A percentile compares a stretch with the other conserved stretches of the same genome.
Evolutionary conservation across 441 rosid species (phyloP).

Genomic region (Mallotus japonicus): DNA sequence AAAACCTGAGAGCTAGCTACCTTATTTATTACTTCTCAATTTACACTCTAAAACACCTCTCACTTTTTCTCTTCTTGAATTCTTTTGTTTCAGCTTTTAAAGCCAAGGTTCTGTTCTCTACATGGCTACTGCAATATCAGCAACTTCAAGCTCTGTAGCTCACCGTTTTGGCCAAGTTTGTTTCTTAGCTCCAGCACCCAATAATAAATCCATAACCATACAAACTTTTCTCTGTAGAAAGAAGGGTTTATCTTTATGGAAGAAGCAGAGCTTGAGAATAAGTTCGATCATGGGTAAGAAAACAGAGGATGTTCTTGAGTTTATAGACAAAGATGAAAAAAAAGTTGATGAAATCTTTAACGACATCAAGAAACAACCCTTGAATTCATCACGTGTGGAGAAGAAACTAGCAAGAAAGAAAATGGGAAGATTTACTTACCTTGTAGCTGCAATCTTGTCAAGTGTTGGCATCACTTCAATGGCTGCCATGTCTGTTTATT

Average conservation of each 20-base stretch:
- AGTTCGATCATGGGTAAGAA: constrained; percentile 25
- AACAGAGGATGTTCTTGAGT: constrained; percentile 7
- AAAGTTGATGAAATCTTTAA: neutral
- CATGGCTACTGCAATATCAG: constrained; percentile 31
- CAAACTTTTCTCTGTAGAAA: neutral
- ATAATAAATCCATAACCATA: neutral
- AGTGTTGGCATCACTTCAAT: constrained; percentile 46
- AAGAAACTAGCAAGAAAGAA: constrained; percentile 36
- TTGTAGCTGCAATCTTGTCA: constrained; percentile 54
- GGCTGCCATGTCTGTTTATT: constrained; percentile 47
- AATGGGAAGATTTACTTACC: constrained; percentile 43
- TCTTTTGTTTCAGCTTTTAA: neutral
- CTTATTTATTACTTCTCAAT: neutral
- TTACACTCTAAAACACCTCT: neutral
- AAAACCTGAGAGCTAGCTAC: neutral
- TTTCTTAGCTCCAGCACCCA: constrained; percentile 5
- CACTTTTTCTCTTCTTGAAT: neutral
- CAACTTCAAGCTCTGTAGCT: constrained; percentile 17
- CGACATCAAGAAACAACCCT: neutral
- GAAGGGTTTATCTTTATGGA: neutral
- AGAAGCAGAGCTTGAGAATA: constrained; percentile 15
- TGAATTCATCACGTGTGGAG: constrained; percentile 6
- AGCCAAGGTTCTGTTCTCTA: neutral
- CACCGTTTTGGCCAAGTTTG: neutral
- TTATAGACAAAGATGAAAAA: neutral